Evolutionary conservation across 2,329 filamentous ascomycete genomes (phyloP).

Genomic region (Epichloe bromicola): DNA sequence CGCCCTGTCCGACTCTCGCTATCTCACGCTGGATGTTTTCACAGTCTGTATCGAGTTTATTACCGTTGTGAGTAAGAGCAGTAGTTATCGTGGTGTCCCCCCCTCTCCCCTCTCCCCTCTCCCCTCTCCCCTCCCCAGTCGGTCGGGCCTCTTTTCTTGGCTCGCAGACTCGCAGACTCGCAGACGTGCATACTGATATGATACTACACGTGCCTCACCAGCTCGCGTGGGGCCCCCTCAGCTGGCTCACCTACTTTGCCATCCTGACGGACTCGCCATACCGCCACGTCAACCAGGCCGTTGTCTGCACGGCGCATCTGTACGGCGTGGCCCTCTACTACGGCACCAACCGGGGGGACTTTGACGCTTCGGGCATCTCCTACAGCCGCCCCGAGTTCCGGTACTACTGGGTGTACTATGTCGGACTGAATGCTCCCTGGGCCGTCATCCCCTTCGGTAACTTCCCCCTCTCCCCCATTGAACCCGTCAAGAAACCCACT

Average conservation of each 20-base stretch:
- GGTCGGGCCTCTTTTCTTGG: neutral
- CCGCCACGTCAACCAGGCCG: slow-evolving; percentile 38
- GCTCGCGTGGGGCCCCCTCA: slow-evolving; percentile 48
- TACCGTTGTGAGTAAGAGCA: slow-evolving; percentile 61
- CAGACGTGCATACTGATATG: too few species aligned
- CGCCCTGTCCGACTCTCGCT: slow-evolving; percentile 72
- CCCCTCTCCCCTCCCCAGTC: too few species aligned
- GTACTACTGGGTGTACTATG: slow-evolving; percentile 53
- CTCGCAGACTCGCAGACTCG: neutral
- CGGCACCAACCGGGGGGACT: slow-evolving; percentile 39
- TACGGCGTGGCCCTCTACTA: slow-evolving; percentile 54
- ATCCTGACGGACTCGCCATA: slow-evolving; percentile 29
- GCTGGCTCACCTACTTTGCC: slow-evolving; percentile 32
- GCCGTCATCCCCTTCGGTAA: slow-evolving; percentile 41
- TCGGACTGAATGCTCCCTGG: slow-evolving; percentile 49
- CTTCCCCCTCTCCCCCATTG: too few species aligned
- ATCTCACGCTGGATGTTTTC: slow-evolving; percentile 69
- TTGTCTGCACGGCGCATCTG: slow-evolving; percentile 39
- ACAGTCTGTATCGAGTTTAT: slow-evolving; percentile 80
- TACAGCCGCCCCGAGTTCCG: slow-evolving; percentile 46
- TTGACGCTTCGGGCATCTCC: slow-evolving; percentile 28
- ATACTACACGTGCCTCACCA: slow-evolving; percentile 6
- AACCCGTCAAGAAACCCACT: too few species aligned
- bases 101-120: too few species aligned
- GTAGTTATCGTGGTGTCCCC: too few species aligned